A percentile compares a stretch with the other conserved stretches of the same genome.
These are phyloP conservation scores for Vickermania ingenoplastis DNA, from an alignment of 208 protist genomes.

Conservation along the genomic window DNA sequence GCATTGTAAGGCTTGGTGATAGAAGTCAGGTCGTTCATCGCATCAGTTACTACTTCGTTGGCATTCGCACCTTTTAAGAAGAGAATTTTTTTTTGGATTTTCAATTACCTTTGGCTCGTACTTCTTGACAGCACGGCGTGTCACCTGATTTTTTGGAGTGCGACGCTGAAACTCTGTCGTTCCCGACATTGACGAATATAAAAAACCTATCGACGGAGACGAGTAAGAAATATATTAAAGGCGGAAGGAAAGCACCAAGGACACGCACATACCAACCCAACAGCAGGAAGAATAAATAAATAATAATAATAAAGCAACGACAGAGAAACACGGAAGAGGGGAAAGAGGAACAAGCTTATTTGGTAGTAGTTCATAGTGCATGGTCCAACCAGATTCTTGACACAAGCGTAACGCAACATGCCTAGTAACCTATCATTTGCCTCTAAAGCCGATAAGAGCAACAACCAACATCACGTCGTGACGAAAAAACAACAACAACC, in stretches of 20 bases:
- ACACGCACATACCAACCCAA: neutral
- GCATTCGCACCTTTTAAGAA: constrained; percentile 56
- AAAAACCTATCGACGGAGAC: no score
- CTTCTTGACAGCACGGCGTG: constrained; percentile 67
- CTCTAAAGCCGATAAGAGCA: no score
- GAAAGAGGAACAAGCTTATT: neutral
- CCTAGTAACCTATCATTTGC: no score
- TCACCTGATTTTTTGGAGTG: constrained; percentile 44
- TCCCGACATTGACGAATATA: constrained; percentile 4
- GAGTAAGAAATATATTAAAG: no score
- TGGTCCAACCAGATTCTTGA: no score
- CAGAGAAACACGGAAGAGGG: neutral
- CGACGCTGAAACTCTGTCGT: constrained; percentile 66
- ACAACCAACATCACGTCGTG: no score
- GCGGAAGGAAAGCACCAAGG: neutral
- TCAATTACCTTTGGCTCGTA: constrained; percentile 81
- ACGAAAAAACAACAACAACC: neutral
- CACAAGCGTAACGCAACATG: no score
- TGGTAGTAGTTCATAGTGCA: no score
- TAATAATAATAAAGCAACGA: constrained; percentile 1
- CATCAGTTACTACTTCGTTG: constrained; percentile 55
- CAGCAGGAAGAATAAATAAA: neutral
- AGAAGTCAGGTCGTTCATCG: constrained; percentile 61
- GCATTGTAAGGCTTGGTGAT: constrained; percentile 79
- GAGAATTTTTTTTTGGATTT: constrained; percentile 74